Percentiles rank a stretch among this genome's conserved stretches.
These are phyloP conservation scores for Bryopsis sp. DNA, from an alignment of 139 green algal species.

Conservation along the genomic window DNA sequence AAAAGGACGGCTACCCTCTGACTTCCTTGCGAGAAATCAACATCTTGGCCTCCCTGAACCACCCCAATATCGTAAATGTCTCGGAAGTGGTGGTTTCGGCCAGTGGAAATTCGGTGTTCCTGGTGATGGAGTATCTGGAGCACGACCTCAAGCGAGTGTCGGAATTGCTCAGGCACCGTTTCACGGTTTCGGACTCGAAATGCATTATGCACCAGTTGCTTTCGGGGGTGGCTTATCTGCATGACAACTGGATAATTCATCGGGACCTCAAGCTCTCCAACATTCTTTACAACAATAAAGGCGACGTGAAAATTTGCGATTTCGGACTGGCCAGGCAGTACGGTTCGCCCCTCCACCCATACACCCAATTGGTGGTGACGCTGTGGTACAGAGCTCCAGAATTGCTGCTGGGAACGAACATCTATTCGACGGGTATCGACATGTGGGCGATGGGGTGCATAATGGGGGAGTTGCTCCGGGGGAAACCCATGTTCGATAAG, in stretches of 20 bases:
- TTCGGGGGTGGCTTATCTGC: constrained; percentile 73
- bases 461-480: constrained; percentile 80
- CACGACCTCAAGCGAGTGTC: constrained; percentile 82
- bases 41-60: constrained; percentile 86
- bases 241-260: constrained; percentile 82
- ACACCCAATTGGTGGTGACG: constrained; percentile 66
- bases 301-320: constrained; percentile 96
- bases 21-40: constrained; percentile 94
- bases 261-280: constrained; percentile 94
- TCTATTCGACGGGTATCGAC: constrained; percentile 80
- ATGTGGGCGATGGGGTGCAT: constrained; percentile 89
- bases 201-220: constrained; percentile 82
- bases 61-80: constrained; percentile 94
- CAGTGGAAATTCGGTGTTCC: constrained; percentile 70
- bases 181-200: constrained; percentile 63
- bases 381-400: constrained; percentile 72
- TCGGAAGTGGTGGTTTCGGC: constrained; percentile 68
- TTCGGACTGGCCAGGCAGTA: constrained; percentile 87
- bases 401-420: constrained; percentile 72
- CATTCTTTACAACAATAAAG: constrained; percentile 91
- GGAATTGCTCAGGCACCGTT: constrained; percentile 27
- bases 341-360: constrained; percentile 46
- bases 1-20: constrained; percentile 89
- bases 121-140: constrained; percentile 98
- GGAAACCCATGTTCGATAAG: constrained; percentile 49